phyloP scores from a whole-genome alignment of 495 filamentous ascomycete genomes.

The Thermothielavioides terrestris region DNA sequence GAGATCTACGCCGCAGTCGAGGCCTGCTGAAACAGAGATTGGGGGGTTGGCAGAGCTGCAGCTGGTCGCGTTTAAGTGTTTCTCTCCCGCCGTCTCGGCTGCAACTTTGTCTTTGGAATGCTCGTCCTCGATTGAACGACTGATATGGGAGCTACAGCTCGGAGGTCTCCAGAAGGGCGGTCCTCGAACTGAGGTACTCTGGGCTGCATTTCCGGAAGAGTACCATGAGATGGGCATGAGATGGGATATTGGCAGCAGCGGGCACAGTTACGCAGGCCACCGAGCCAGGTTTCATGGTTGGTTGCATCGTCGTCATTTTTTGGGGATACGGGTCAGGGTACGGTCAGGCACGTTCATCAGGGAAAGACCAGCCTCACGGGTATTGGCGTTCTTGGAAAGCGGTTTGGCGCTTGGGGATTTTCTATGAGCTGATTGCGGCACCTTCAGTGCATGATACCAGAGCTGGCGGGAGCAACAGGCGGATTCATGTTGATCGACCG shows the following conservation, averaged over 20 bases:
- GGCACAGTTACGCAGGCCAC: no score
- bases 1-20: conserved; percentile 45
- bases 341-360: neutral
- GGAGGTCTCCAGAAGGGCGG: no score
- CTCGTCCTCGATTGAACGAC: no score
- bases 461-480: neutral
- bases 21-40: neutral
- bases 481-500: no score
- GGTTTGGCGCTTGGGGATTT: neutral
- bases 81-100: neutral
- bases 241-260: no score
- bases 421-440: neutral
- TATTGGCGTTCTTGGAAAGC: neutral
- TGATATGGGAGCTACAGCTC: no score
- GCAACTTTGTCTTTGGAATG: no score
- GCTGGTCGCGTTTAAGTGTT: neutral
- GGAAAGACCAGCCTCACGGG: neutral
- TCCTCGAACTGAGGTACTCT: no score
- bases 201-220: no score
- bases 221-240: no score
- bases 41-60: neutral
- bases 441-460: neutral
- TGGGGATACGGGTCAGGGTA: neutral
- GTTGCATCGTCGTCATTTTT: neutral
- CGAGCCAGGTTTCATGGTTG: no score